Evolutionary conservation across 352 stramenopile genomes (phyloP), one percentile per base, ranked within the genome.

Genomic region (Phytophthora idaei): DNA sequence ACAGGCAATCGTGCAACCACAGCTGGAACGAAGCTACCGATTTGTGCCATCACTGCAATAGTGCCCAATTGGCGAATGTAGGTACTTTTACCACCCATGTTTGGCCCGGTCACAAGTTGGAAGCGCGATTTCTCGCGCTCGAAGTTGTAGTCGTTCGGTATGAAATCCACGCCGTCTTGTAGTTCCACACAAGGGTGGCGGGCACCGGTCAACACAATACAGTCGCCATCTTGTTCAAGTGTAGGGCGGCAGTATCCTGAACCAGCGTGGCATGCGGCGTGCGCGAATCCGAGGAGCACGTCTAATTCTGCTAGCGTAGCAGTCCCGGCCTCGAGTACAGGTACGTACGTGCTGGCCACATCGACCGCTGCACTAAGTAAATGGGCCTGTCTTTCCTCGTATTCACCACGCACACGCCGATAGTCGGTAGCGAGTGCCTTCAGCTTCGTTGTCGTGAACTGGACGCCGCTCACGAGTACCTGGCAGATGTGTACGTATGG

Each of bases 41-140:
- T 98, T 78, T 99, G 96, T 15, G 90, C 90, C 91, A 99, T 97
- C 45, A 98, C 90, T 3, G 76, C 87, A 73, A 99, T 98, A 9
- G 93, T 92, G 21, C 96, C 98, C 6, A 99, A 75, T 45, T 97
- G 88, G 9, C 98, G 95, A 66, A 99, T 99, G 84, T 99, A 99
- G 8, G 97, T 99, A 48, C 85, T 98, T 71, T 99, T 99, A 57
- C 97, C 97, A 56, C 95, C 95, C 97, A 99, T 99, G 77, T 99
- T 99, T 1, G 98, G 98, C 5, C 98, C 98, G 1, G 97, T 99
- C 32, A 99, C 93, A 21, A 99, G 76, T 63, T 98, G 85, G 61
- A 99, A 98, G 29, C 89, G 90, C 1, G 85, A 96, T 44, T 80
- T 73, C 15, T 93, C 86, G 41, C 88, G 89, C 21, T 78, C 57